These are phyloP conservation scores for Talaromyces verruculosus DNA, from an alignment of 2,329 filamentous ascomycete species.

Conservation along the genomic window DNA sequence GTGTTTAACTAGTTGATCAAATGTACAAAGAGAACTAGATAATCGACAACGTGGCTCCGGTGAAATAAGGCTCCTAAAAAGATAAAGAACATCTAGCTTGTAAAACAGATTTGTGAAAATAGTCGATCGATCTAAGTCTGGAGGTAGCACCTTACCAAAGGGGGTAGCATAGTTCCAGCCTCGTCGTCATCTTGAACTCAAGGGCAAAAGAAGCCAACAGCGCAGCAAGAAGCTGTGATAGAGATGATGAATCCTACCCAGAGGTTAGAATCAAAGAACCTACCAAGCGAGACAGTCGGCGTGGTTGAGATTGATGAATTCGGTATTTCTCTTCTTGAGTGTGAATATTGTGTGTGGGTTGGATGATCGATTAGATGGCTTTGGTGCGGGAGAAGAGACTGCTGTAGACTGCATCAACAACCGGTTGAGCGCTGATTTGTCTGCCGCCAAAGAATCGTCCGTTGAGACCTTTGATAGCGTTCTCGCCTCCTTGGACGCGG, in stretches of 20 bases:
- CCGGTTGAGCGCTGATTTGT: slow-evolving; percentile 89
- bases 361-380: slow-evolving; percentile 60
- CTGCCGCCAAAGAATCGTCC: slow-evolving; percentile 91
- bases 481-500: slow-evolving; percentile 89
- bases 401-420: slow-evolving; percentile 98
- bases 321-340: neutral
- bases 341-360: neutral
- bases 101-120: slow-evolving; percentile 8
- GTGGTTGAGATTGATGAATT: slow-evolving; percentile 21
- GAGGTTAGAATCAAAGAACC: slow-evolving; percentile 27
- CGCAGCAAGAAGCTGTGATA: slow-evolving; percentile 3
- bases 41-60: slow-evolving; percentile 5
- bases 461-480: slow-evolving; percentile 96
- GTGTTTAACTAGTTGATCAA: slow-evolving; percentile 7
- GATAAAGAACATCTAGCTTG: slow-evolving; percentile 1
- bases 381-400: slow-evolving; percentile 87
- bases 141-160: slow-evolving; percentile 23
- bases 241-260: slow-evolving; percentile 28
- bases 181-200: neutral
- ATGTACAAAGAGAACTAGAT: slow-evolving; percentile 17
- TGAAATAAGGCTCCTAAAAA: slow-evolving; percentile 20
- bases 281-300: slow-evolving; percentile 27
- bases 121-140: slow-evolving; percentile 11
- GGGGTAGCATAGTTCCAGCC: slow-evolving; percentile 21
- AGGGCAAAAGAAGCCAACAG: slow-evolving; percentile 6